Conservation (phyloP, 2,329 filamentous ascomycete genomes). For the Fusarium sp. region DNA sequence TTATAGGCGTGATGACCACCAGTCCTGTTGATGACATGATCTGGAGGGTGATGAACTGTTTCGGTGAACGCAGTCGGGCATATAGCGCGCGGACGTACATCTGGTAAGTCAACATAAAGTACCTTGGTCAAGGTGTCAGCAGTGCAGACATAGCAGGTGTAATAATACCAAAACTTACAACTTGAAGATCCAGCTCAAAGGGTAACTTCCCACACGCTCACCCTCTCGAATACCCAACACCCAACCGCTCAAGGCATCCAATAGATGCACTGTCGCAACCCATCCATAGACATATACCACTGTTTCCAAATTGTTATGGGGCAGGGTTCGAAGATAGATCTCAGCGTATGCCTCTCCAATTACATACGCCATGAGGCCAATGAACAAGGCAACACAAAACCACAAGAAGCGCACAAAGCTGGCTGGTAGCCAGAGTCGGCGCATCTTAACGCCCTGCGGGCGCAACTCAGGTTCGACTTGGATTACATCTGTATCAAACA, state of each 20-base stretch:
- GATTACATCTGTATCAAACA: conserved; percentile 56
- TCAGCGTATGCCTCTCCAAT: conserved; percentile 78
- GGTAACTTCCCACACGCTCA: conserved; percentile 76
- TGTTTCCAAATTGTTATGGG: conserved; percentile 75
- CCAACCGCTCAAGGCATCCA: conserved; percentile 75
- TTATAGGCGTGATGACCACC: conserved; percentile 73
- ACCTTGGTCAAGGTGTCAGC: conserved; percentile 56
- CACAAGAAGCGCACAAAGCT: conserved; percentile 78
- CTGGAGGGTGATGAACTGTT: conserved; percentile 75
- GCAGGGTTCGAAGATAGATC: conserved; percentile 75
- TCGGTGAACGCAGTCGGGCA: conserved; percentile 73
- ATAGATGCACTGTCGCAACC: conserved; percentile 74
- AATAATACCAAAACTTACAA: conserved; percentile 60
- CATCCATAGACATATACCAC: conserved; percentile 79
- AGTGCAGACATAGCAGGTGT: not conserved
- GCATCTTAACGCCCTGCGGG: conserved; percentile 57
- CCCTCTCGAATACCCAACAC: conserved; percentile 75
- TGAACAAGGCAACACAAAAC: conserved; percentile 74
- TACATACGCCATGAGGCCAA: conserved; percentile 74
- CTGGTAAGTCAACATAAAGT: conserved; percentile 78
- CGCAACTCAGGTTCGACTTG: conserved; percentile 46
- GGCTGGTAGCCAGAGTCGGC: conserved; percentile 70
- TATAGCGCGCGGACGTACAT: conserved; percentile 78
- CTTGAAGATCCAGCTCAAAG: conserved; percentile 79
- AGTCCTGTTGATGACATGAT: conserved; percentile 72